Evolutionary conservation across 1,139 yeast species (phyloP).

Genomic region (Magnusiomyces ingens): DNA sequence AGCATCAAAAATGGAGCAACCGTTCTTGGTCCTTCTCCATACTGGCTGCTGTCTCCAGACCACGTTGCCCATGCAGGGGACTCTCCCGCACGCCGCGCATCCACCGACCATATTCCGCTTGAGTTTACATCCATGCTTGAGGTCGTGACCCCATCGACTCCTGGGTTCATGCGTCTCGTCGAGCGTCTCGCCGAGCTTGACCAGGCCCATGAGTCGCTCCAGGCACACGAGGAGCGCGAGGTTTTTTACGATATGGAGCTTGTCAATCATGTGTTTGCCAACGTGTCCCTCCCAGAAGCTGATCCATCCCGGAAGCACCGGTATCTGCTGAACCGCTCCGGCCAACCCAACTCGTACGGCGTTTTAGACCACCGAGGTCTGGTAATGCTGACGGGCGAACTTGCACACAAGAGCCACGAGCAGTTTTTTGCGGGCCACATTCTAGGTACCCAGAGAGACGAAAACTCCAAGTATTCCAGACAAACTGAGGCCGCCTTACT

Average conservation of each 20-base stretch:
- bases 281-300: neutral
- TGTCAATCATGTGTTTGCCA: conserved; percentile 36
- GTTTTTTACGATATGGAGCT: conserved; percentile 47
- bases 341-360: conserved; percentile 1
- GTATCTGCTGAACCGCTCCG: neutral
- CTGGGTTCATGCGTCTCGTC: conserved; percentile 30
- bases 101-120: conserved; percentile 21
- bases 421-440: neutral
- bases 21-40: neutral
- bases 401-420: conserved; percentile 24
- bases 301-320: neutral
- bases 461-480: no score
- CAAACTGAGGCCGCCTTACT: conserved; percentile 19
- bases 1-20: neutral
- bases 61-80: no score
- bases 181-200: conserved; percentile 27
- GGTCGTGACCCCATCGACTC: conserved; percentile 30
- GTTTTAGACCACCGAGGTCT: conserved; percentile 41
- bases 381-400: conserved; percentile 47
- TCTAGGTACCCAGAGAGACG: neutral
- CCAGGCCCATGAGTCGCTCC: neutral
- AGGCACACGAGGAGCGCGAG: neutral
- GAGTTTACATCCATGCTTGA: conserved; percentile 42
- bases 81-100: no score
- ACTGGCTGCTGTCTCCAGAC: neutral